These are phyloP conservation scores for Aeminium ludgeri DNA, from an alignment of 495 filamentous ascomycete species.

Conservation along the genomic window DNA sequence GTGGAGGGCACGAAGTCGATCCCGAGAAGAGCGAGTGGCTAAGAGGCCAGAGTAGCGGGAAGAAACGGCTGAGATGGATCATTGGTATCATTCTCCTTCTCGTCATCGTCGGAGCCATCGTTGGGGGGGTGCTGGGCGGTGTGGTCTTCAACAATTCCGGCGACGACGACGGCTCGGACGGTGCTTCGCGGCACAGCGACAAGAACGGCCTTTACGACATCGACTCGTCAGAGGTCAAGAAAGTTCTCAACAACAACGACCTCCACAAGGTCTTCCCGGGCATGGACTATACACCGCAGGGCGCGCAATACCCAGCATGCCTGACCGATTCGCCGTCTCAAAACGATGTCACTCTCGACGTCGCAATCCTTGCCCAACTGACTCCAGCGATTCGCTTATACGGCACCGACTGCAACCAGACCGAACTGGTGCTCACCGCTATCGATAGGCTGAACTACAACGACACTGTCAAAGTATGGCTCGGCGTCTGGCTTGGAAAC, in stretches of 20 bases:
- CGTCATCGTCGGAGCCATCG: slow-evolving; percentile 47
- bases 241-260: slow-evolving; percentile 57
- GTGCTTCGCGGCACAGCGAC: slow-evolving; percentile 9
- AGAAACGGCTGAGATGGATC: slow-evolving; percentile 56
- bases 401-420: slow-evolving; percentile 96
- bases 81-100: slow-evolving; percentile 42
- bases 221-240: slow-evolving; percentile 65
- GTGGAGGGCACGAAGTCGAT: slow-evolving; percentile 18
- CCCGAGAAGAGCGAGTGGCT: slow-evolving; percentile 43
- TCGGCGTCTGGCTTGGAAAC: slow-evolving; percentile 82
- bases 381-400: slow-evolving; percentile 84
- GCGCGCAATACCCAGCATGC: slow-evolving; percentile 81
- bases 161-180: slow-evolving; percentile 5
- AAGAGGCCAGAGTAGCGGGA: slow-evolving; percentile 37
- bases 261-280: slow-evolving; percentile 90
- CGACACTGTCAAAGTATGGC: slow-evolving; percentile 69
- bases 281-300: slow-evolving; percentile 91
- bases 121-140: slow-evolving; percentile 64
- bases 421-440: slow-evolving; percentile 78
- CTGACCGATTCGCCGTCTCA: slow-evolving; percentile 61
- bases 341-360: slow-evolving; percentile 84
- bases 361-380: slow-evolving; percentile 80
- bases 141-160: slow-evolving; percentile 18
- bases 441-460: slow-evolving; percentile 56
- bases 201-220: slow-evolving; percentile 52